These are phyloP conservation scores for Penicillium sp. DNA, from an alignment of 2,329 filamentous ascomycete species.

Conservation along the genomic window DNA sequence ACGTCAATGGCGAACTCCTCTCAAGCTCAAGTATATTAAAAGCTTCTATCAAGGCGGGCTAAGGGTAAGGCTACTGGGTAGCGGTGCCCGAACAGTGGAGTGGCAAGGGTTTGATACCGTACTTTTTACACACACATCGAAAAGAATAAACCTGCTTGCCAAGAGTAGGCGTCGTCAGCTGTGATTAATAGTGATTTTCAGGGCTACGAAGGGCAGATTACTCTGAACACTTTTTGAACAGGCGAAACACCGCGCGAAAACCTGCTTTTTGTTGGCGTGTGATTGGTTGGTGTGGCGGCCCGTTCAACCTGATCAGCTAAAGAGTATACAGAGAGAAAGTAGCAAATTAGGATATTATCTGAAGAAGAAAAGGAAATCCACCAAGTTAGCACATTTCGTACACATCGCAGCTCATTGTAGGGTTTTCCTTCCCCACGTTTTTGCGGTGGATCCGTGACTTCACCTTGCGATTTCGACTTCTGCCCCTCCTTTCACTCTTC, in stretches of 20 bases:
- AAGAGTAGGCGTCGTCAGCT: slow-evolving; percentile 2
- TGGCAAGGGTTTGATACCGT: background rate
- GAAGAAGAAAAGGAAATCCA: background rate
- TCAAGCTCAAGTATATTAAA: too few species aligned
- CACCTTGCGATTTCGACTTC: slow-evolving; percentile 8
- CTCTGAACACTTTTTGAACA: background rate
- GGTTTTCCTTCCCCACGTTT: slow-evolving; percentile 8
- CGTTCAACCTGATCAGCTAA: slow-evolving; percentile 10
- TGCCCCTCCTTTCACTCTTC: slow-evolving; percentile 13
- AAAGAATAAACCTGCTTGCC: background rate
- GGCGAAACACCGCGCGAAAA: slow-evolving; percentile 15
- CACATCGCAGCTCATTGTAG: too few species aligned
- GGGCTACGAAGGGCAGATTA: too few species aligned
- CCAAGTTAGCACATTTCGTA: background rate
- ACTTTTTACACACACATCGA: background rate
- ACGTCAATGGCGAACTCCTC: too few species aligned
- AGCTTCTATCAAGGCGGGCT: too few species aligned
- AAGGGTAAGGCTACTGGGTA: too few species aligned
- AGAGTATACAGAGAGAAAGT: background rate
- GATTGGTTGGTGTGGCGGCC: slow-evolving; percentile 26
- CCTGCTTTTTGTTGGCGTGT: slow-evolving; percentile 21
- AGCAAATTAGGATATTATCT: background rate
- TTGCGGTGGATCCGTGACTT: slow-evolving; percentile 10
- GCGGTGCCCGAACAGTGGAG: too few species aligned
- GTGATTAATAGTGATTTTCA: background rate